phyloP scores from a whole-genome alignment of 345 rosid species.

The Heritiera fomes region DNA sequence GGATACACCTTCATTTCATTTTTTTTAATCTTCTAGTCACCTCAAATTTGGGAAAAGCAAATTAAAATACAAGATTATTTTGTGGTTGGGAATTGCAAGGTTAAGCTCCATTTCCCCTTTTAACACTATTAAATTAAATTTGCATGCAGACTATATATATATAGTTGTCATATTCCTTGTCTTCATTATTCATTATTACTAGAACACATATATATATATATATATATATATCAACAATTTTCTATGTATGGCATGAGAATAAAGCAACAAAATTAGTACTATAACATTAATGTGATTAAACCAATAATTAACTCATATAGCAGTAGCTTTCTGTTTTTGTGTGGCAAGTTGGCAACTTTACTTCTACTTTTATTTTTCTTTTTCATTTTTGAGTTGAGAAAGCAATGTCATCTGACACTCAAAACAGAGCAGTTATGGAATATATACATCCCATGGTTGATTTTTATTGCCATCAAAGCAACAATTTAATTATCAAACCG shows the following conservation, averaged over 20 bases:
- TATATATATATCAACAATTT: neutral
- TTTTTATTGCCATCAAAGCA: neutral
- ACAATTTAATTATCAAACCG: no score
- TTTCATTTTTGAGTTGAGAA: neutral
- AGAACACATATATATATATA: neutral
- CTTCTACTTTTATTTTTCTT: neutral
- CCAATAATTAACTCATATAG: no score
- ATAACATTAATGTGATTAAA: no score
- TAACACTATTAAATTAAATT: neutral
- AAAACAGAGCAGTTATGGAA: neutral
- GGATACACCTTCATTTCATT: neutral
- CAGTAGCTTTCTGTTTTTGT: no score
- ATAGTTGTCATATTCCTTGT: constrained; percentile 6
- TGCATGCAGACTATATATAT: neutral
- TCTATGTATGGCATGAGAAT: neutral
- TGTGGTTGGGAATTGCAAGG: no score
- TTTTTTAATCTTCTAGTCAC: no score
- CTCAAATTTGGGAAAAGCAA: no score
- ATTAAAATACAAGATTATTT: no score
- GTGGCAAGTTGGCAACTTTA: no score
- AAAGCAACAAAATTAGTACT: neutral
- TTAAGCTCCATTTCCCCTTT: no score
- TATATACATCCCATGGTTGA: no score
- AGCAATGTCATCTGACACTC: neutral
- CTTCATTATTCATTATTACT: neutral